Evolutionary conservation across 164 flowering plant species (phyloP).

Genomic region (Vitis riparia): DNA sequence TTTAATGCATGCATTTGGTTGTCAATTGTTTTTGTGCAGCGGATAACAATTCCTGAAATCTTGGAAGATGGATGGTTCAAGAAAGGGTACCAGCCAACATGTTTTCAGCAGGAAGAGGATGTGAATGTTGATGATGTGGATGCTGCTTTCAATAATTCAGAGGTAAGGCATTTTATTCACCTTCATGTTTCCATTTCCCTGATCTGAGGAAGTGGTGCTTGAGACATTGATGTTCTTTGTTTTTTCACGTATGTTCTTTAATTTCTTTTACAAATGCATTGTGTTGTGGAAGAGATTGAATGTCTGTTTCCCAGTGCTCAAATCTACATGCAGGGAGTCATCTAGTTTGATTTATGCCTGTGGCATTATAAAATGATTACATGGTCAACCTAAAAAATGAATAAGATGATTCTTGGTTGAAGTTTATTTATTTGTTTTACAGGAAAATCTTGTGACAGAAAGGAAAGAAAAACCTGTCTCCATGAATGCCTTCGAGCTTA

Average conservation of each 20-base stretch:
- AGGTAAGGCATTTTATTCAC: conserved; percentile 40
- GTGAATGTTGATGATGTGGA: conserved; percentile 80
- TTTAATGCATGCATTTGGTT: neutral
- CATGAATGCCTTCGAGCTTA: conserved; percentile 96
- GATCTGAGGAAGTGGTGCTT: neutral
- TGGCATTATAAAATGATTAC: neutral
- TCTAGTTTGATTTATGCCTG: neutral
- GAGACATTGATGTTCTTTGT: too few species aligned
- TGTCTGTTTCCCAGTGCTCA: neutral
- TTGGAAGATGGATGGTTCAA: conserved; percentile 88
- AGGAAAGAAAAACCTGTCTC: conserved; percentile 82
- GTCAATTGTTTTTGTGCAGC: conserved; percentile 35
- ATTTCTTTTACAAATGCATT: neutral
- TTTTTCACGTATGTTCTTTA: neutral
- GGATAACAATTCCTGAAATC: conserved; percentile 74
- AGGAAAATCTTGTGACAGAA: conserved; percentile 85
- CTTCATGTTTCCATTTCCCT: neutral
- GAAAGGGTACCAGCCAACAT: conserved; percentile 69
- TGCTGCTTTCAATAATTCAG: conserved; percentile 74
- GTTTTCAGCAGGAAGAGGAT: conserved; percentile 58
- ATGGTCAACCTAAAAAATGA: neutral
- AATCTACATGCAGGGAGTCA: neutral
- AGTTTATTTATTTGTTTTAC: conserved; percentile 17
- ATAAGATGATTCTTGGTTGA: neutral
- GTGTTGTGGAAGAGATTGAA: neutral